Conservation (phyloP, 805 yeast genomes). For the Candida xiaguanensis region DNA sequence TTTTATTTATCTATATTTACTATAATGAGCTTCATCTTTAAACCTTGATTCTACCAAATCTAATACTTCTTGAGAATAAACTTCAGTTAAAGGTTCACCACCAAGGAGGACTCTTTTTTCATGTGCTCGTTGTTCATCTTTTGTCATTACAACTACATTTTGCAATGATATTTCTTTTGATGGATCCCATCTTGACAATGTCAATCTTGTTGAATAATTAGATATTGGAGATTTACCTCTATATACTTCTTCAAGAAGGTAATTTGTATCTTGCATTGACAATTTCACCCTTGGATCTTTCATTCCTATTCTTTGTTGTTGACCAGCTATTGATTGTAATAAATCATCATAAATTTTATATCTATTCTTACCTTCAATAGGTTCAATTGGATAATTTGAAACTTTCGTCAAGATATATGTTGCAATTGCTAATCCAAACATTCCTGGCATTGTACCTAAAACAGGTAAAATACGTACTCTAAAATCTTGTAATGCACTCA, state of each 20-base stretch:
- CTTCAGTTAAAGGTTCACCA: conserved; percentile 56
- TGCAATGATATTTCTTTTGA: conserved; percentile 58
- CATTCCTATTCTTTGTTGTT: conserved; percentile 73
- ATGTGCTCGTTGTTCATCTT: conserved; percentile 79
- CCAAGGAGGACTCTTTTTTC: conserved; percentile 73
- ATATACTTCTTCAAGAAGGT: conserved; percentile 85
- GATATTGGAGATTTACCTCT: conserved; percentile 90
- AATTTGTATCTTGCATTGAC: conserved; percentile 68
- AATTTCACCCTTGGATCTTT: conserved; percentile 74
- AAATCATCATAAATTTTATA: conserved; percentile 81
- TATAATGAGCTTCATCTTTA: conserved; percentile 70
- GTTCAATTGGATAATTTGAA: conserved; percentile 88
- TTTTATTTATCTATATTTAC: conserved; percentile 37
- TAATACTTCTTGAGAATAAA: conserved; percentile 59
- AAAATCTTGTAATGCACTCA: conserved; percentile 83
- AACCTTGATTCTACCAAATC: conserved; percentile 60
- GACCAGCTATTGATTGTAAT: conserved; percentile 80
- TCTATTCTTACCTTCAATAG: conserved; percentile 86
- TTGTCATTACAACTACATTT: conserved; percentile 83
- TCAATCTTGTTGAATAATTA: conserved; percentile 73
- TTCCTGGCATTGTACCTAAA: conserved; percentile 94
- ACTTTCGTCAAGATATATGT: conserved; percentile 75
- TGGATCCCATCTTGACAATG: conserved; percentile 85
- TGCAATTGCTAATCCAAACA: conserved; percentile 89
- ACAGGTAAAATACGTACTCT: conserved; percentile 95